phyloP scores from a whole-genome alignment of 306 rosid genomes.

The Alnus glutinosa region DNA sequence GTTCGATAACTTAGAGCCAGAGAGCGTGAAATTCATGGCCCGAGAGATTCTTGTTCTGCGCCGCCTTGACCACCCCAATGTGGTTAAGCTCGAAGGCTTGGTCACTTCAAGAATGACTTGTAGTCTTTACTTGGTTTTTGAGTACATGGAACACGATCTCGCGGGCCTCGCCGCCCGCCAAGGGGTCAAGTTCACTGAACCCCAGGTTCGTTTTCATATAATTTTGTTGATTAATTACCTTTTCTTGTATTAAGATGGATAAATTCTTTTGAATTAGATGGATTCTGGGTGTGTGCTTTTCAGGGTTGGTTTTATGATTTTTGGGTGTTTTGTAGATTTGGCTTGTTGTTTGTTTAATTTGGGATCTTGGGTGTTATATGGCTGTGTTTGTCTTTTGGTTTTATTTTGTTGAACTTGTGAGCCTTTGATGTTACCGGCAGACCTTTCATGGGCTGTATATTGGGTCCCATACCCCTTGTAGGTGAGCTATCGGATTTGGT shows the following conservation, averaged over 20 bases:
- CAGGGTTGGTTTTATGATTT: slow-evolving; percentile 20
- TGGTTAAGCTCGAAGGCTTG: slow-evolving; percentile 88
- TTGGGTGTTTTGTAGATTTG: slow-evolving; percentile 13
- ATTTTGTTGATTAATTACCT: not conserved
- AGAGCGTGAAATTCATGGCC: slow-evolving; percentile 99
- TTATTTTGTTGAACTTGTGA: slow-evolving; percentile 16
- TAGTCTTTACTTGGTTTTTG: slow-evolving; percentile 89
- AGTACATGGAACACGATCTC: slow-evolving; percentile 99
- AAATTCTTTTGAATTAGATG: not conserved
- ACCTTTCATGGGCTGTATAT: slow-evolving; percentile 34
- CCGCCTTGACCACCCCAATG: slow-evolving; percentile 96
- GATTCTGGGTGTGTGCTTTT: not conserved
- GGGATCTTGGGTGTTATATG: slow-evolving; percentile 11
- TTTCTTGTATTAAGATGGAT: not conserved
- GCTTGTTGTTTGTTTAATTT: slow-evolving; percentile 20
- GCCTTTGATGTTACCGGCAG: slow-evolving; percentile 40
- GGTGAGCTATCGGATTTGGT: slow-evolving; percentile 24
- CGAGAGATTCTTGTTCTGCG: slow-evolving; percentile 89
- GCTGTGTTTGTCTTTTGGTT: slow-evolving; percentile 28
- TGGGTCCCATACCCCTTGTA: slow-evolving; percentile 44
- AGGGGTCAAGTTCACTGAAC: slow-evolving; percentile 80
- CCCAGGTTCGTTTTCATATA: slow-evolving; percentile 63
- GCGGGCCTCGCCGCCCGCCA: slow-evolving; percentile 86
- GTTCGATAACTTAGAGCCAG: slow-evolving; percentile 92
- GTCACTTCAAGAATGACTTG: slow-evolving; percentile 99